A percentile compares a stretch with the other conserved stretches of the same genome.
phyloP scores from a whole-genome alignment of 257 asterid genomes.

The Solanum ossicruentum region DNA sequence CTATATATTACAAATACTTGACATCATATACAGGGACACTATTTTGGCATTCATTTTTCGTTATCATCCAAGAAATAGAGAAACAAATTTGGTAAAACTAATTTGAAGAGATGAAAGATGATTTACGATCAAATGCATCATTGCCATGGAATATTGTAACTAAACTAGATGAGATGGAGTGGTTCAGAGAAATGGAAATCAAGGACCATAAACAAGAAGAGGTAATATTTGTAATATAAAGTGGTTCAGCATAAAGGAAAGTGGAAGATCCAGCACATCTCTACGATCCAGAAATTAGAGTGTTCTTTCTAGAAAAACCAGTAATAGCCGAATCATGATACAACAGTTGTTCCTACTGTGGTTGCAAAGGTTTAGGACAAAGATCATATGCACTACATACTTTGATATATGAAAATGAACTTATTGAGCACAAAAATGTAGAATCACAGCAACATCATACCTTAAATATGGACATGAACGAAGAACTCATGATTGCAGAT shows the following conservation, averaged over 20 bases:
- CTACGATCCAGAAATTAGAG: neutral
- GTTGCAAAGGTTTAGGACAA: neutral
- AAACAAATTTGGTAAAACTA: neutral
- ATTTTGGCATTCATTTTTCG: neutral
- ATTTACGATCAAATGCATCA: neutral
- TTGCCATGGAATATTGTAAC: neutral
- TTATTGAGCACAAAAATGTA: neutral
- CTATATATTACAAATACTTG: neutral
- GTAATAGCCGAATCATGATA: neutral
- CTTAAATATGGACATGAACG: constrained; percentile 61
- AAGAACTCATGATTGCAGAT: constrained; percentile 26
- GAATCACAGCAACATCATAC: constrained; percentile 18
- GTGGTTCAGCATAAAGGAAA: neutral
- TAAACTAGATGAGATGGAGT: neutral
- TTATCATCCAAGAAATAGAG: neutral
- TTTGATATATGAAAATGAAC: neutral
- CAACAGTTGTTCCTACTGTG: neutral
- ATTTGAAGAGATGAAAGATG: neutral
- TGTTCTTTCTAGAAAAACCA: neutral
- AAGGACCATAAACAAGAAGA: neutral
- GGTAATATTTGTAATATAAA: neutral
- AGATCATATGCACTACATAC: neutral
- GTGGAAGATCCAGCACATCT: neutral
- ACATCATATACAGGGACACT: neutral
- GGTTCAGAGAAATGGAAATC: neutral